These are phyloP conservation scores for Ramalina intermedia DNA, from an alignment of 495 filamentous ascomycete species.

Conservation along the genomic window DNA sequence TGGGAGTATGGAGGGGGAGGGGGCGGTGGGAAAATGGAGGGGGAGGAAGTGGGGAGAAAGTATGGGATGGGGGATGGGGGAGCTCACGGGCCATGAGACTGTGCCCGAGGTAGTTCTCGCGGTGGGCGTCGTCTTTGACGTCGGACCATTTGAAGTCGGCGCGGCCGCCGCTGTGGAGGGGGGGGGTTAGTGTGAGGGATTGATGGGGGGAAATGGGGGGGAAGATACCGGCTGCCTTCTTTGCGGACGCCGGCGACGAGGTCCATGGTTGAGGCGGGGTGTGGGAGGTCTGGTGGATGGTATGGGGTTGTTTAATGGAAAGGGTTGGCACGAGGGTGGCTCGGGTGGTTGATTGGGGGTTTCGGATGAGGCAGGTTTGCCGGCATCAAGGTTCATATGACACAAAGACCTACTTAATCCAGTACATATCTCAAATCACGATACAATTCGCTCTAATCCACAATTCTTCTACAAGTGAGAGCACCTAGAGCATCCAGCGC, in stretches of 20 bases:
- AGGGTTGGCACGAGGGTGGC: too few species aligned
- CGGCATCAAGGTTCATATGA: too few species aligned
- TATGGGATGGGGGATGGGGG: neutral
- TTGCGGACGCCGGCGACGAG: conserved; percentile 85
- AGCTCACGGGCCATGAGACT: conserved; percentile 69
- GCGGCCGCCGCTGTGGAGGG: conserved; percentile 56
- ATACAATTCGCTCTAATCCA: too few species aligned
- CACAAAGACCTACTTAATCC: too few species aligned
- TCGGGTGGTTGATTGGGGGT: too few species aligned
- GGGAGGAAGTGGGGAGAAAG: neutral
- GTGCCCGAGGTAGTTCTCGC: conserved; percentile 96
- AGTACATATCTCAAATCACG: too few species aligned
- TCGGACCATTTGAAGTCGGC: conserved; percentile 94
- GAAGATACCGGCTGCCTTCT: conserved; percentile 62
- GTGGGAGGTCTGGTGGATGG: too few species aligned
- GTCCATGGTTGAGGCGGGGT: conserved; percentile 50
- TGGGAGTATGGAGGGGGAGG: neutral
- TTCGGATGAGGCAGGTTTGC: too few species aligned
- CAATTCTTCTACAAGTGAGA: too few species aligned
- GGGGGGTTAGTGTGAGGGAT: conserved; percentile 1
- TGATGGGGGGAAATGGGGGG: neutral
- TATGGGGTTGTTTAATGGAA: too few species aligned
- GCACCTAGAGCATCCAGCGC: too few species aligned
- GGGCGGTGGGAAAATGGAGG: neutral
- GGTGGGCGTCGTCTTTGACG: conserved; percentile 70